Percentiles rank a stretch among this genome's conserved stretches.
phyloP scores from a whole-genome alignment of 1,284 basidiomycete species.

The Moesziomyces globuligerus region DNA sequence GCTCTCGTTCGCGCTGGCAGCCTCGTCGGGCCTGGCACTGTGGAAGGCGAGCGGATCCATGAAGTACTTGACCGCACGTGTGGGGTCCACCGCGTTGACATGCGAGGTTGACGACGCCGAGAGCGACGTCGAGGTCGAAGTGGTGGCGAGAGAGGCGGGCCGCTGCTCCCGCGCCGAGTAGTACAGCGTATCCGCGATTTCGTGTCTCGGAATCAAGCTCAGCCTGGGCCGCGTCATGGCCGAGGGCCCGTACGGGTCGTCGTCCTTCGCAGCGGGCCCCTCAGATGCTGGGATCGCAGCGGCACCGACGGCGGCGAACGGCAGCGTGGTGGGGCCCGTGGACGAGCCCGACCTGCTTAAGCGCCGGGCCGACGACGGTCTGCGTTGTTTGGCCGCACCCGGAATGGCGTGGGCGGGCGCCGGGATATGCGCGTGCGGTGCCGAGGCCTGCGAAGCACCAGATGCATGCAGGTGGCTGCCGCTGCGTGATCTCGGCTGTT shows the following conservation, averaged over 20 bases:
- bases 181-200: slow-evolving; percentile 37
- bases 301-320: slow-evolving; percentile 28
- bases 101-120: slow-evolving; percentile 19
- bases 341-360: slow-evolving; percentile 44
- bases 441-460: background rate
- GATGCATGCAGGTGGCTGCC: slow-evolving; percentile 13
- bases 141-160: slow-evolving; percentile 23
- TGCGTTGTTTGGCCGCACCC: slow-evolving; percentile 21
- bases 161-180: slow-evolving; percentile 17
- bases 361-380: slow-evolving; percentile 35
- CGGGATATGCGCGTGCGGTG: slow-evolving; percentile 9
- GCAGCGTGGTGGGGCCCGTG: slow-evolving; percentile 36
- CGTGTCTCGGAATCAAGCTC: slow-evolving; percentile 27
- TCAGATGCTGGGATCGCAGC: background rate
- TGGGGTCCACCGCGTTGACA: slow-evolving; percentile 14
- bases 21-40: background rate
- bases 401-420: slow-evolving; percentile 14
- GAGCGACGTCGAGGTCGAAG: slow-evolving; percentile 31
- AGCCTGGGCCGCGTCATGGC: slow-evolving; percentile 50
- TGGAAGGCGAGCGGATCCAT: slow-evolving; percentile 13
- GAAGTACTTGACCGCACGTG: slow-evolving; percentile 30
- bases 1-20: slow-evolving; percentile 4
- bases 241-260: slow-evolving; percentile 45
- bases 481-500: slow-evolving; percentile 27
- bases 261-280: slow-evolving; percentile 9